Conservation (phyloP, 306 rosid species). For the Bauhinia variegata region DNA sequence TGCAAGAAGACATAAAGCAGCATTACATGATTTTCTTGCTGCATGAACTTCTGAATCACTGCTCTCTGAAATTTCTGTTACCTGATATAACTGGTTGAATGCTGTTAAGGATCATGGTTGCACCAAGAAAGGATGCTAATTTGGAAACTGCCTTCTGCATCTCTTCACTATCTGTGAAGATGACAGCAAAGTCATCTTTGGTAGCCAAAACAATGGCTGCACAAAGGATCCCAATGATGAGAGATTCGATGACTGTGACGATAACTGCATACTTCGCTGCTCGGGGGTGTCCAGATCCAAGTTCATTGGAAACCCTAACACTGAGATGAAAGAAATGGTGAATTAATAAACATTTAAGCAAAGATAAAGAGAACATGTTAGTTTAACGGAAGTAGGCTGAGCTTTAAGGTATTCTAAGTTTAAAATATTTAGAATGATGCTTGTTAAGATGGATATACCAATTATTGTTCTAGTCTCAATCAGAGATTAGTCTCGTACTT, state of each 20-base stretch:
- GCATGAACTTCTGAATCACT: neutral
- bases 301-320: slow-evolving; percentile 90
- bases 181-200: slow-evolving; percentile 68
- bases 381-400: no score
- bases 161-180: slow-evolving; percentile 69
- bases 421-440: no score
- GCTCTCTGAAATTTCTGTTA: neutral
- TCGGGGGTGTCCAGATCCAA: slow-evolving; percentile 87
- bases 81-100: slow-evolving; percentile 95
- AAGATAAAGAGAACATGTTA: no score
- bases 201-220: slow-evolving; percentile 55
- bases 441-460: no score
- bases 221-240: slow-evolving; percentile 64
- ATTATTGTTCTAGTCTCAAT: no score
- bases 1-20: slow-evolving; percentile 33
- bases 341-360: no score
- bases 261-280: slow-evolving; percentile 81
- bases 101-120: slow-evolving; percentile 87
- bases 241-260: slow-evolving; percentile 59
- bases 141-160: slow-evolving; percentile 87
- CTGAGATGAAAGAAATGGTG: slow-evolving; percentile 36
- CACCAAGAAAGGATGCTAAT: slow-evolving; percentile 77
- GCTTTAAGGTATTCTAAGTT: no score
- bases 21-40: slow-evolving; percentile 5
- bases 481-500: no score